A percentile compares a stretch with the other conserved stretches of the same genome.
Conservation (phyloP, 2,329 filamentous ascomycete species). For the Cercospora beticola region DNA sequence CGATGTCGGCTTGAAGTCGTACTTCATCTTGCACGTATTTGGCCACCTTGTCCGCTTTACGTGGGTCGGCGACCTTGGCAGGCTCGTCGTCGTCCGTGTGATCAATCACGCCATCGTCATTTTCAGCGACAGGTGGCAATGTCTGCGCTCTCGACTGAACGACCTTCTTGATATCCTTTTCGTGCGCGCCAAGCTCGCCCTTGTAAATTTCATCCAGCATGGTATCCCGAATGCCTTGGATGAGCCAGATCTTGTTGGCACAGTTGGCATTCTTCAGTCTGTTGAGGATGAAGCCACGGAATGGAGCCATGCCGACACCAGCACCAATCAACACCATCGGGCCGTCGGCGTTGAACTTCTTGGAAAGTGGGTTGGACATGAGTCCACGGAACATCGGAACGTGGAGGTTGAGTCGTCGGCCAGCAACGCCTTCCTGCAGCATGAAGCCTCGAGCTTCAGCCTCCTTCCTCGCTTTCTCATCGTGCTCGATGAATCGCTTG, state of each 20-base stretch:
- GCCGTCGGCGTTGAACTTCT: slow-evolving; percentile 87
- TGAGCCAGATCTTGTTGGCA: slow-evolving; percentile 96
- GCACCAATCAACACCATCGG: slow-evolving; percentile 98
- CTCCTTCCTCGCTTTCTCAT: slow-evolving; percentile 57
- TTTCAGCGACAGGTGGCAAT: slow-evolving; percentile 32
- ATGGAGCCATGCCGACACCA: slow-evolving; percentile 93
- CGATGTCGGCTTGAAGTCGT: slow-evolving; percentile 83
- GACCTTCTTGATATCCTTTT: slow-evolving; percentile 56
- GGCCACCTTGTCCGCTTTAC: slow-evolving; percentile 63
- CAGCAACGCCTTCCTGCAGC: slow-evolving; percentile 38
- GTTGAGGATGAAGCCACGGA: slow-evolving; percentile 95
- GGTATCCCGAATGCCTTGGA: slow-evolving; percentile 91
- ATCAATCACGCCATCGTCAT: slow-evolving; percentile 31
- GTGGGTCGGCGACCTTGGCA: slow-evolving; percentile 69
- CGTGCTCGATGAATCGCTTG: slow-evolving; percentile 66
- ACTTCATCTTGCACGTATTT: slow-evolving; percentile 98
- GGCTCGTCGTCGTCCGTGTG: slow-evolving; percentile 46
- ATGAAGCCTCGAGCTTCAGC: slow-evolving; percentile 44
- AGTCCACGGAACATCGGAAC: slow-evolving; percentile 97
- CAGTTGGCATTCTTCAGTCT: slow-evolving; percentile 91
- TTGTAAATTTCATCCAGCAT: slow-evolving; percentile 94
- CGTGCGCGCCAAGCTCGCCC: slow-evolving; percentile 92
- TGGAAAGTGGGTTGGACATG: slow-evolving; percentile 94
- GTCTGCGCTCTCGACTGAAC: slow-evolving; percentile 46
- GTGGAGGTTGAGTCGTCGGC: slow-evolving; percentile 59